These are phyloP conservation scores for Asclepias syriaca DNA, from an alignment of 257 asterid species.

Conservation along the genomic window DNA sequence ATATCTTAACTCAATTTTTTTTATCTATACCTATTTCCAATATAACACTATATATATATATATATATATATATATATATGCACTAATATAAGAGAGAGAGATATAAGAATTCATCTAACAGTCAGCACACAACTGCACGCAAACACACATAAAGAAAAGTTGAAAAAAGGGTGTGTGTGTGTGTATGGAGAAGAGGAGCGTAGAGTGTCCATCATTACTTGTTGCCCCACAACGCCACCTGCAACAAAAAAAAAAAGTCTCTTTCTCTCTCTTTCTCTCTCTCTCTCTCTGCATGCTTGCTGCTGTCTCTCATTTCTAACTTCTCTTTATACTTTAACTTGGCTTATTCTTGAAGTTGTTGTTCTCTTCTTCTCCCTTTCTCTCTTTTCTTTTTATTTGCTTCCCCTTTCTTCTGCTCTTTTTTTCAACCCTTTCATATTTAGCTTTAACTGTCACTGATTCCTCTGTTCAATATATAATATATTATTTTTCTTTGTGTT, in stretches of 20 bases:
- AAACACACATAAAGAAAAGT: constrained; percentile 3
- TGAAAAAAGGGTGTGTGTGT: background rate
- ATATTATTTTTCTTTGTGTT: background rate
- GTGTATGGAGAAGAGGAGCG: background rate
- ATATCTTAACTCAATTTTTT: rapidly evolving
- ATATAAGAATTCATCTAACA: background rate
- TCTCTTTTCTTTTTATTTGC: too few species aligned
- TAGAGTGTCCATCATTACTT: constrained; percentile 12
- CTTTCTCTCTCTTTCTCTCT: too few species aligned
- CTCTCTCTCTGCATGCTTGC: background rate
- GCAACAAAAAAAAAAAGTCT: background rate
- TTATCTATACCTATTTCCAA: too few species aligned
- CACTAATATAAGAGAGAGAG: background rate
- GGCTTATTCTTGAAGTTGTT: constrained; percentile 7
- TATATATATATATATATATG: too few species aligned
- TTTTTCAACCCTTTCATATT: constrained; percentile 18
- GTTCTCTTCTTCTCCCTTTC: background rate
- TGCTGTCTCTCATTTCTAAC: background rate
- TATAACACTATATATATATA: too few species aligned
- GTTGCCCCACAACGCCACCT: background rate
- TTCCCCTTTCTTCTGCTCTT: too few species aligned
- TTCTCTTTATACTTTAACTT: background rate
- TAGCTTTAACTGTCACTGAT: constrained; percentile 19
- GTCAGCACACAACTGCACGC: constrained; percentile 8
- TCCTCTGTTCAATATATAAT: constrained; percentile 1